Evolutionary conservation across 1,284 basidiomycete genomes (phyloP).

Genomic region (Naganishia sp.): DNA sequence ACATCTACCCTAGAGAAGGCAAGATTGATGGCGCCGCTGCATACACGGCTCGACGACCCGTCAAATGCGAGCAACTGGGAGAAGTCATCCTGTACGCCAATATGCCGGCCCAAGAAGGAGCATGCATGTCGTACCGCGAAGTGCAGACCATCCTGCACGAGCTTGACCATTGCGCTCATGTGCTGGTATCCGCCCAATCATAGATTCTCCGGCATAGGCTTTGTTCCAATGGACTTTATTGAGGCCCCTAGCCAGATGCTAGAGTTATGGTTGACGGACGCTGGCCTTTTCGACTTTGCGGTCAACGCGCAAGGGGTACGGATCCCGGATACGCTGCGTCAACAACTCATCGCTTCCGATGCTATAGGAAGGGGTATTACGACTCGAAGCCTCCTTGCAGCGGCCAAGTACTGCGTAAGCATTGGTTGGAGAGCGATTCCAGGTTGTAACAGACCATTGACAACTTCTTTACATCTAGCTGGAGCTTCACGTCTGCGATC

Average conservation of each 20-base stretch:
- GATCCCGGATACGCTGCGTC: not conserved
- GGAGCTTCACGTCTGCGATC: slow-evolving; percentile 1
- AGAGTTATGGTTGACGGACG: slow-evolving; percentile 68
- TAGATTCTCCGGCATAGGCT: slow-evolving; percentile 74
- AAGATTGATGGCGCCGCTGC: slow-evolving; percentile 87
- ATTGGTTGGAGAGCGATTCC: not conserved
- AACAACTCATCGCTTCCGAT: not conserved
- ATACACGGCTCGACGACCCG: slow-evolving; percentile 65
- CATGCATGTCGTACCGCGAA: slow-evolving; percentile 77
- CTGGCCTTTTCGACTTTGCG: slow-evolving; percentile 1
- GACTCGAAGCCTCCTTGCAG: not conserved
- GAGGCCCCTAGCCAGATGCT: slow-evolving; percentile 87
- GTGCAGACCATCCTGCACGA: slow-evolving; percentile 53
- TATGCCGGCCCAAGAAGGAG: slow-evolving; percentile 42
- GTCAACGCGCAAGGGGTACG: slow-evolving; percentile 3
- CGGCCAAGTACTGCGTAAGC: slow-evolving; percentile 16
- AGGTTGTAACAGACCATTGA: not conserved
- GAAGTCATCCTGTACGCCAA: slow-evolving; percentile 59
- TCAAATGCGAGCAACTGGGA: slow-evolving; percentile 66
- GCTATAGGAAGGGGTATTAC: not conserved
- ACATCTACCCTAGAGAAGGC: slow-evolving; percentile 79
- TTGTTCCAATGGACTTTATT: slow-evolving; percentile 65
- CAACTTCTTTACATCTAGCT: not conserved
- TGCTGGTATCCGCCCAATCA: slow-evolving; percentile 69
- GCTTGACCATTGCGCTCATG: slow-evolving; percentile 86